Percentiles rank a stretch among this genome's conserved stretches.
Evolutionary conservation across 257 asterid genomes (phyloP).

Genomic region (Fraxinus quadrangulata): DNA sequence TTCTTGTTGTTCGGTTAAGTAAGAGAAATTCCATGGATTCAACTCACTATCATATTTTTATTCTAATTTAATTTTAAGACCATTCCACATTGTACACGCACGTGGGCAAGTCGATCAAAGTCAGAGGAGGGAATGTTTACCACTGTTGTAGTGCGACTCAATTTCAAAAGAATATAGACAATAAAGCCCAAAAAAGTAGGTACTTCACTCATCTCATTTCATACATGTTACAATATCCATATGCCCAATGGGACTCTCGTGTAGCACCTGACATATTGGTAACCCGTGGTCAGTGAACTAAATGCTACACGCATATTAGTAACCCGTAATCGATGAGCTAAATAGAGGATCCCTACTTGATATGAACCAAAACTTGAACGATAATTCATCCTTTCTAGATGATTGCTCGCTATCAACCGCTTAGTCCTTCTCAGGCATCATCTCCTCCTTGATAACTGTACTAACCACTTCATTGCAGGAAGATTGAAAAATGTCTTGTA

Average conservation of each 20-base stretch:
- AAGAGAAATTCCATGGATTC: not conserved
- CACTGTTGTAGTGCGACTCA: not conserved
- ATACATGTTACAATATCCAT: not conserved
- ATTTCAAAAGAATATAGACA: not conserved
- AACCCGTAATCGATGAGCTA: not conserved
- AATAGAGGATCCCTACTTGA: not conserved
- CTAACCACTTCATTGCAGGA: not conserved
- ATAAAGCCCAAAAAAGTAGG: not conserved
- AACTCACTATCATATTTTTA: not conserved
- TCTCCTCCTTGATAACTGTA: not conserved
- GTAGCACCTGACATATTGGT: not conserved
- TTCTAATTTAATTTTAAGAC: not conserved
- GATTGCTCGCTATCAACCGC: not conserved
- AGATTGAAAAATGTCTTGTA: not conserved
- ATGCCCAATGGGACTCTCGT: not conserved
- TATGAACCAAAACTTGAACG: not conserved
- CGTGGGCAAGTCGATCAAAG: not conserved
- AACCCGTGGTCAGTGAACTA: not conserved
- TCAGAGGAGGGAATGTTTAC: not conserved
- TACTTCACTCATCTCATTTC: not conserved
- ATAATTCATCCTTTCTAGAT: not conserved
- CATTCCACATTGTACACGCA: not conserved
- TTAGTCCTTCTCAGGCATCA: not conserved
- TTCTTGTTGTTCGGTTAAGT: not conserved
- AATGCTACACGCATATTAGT: too few species aligned